Base-by-base conservation (phyloP, 2,329 filamentous ascomycete species). In the Scytalidium lignicola region DNA sequence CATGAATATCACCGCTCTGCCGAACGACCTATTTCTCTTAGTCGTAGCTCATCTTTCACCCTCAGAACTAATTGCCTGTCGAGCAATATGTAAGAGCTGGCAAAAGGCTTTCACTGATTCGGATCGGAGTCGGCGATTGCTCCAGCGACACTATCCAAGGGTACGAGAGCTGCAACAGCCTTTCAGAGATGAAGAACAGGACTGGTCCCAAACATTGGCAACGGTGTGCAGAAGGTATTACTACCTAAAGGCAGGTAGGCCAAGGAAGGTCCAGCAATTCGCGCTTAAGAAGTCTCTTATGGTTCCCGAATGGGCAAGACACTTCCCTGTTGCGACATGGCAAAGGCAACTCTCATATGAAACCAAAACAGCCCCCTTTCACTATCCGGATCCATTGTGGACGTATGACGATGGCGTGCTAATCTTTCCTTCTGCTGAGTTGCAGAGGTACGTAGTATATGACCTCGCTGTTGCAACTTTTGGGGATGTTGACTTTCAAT, bases 1-100 rank as follows among this genome's bases (percentile, higher is more conserved):
- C 7, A 66, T 64, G 63, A 64, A 70, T 51, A 64, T 76, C 23
- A 67, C 65, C 9, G 64, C 70, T 15, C 67, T 85, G 37, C 80
- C 80, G n/a, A 71, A 73, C 56, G 78, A 82, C 46, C 61, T 85
- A 43, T 82, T 85, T 56, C 68, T 80, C 51, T 68, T 80, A 44
- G 65, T 85, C 47, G 51, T 78, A 29, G 66, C 58, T 2, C 61
- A 75, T 54, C 67, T 85, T 15, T 62, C 73, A 1, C 70, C 79
- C 2, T 64, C 58, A 17, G 78, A 82, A 53, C 65, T 73, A 46
- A 59, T 83, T 15, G 65, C 70, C 43, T 76, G 72, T 58, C 79
- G 78, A 45, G 70, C 70, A 19, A 74, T 83, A 29, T 80, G 72
- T 17, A 70, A 65, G 37, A 60, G 63, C 9, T 80, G 78, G 70